Percentiles rank a stretch among this genome's conserved stretches.
These are phyloP conservation scores for Pneumocystis carinii DNA, from an alignment of 1,139 yeast species.

Conservation along the genomic window DNA sequence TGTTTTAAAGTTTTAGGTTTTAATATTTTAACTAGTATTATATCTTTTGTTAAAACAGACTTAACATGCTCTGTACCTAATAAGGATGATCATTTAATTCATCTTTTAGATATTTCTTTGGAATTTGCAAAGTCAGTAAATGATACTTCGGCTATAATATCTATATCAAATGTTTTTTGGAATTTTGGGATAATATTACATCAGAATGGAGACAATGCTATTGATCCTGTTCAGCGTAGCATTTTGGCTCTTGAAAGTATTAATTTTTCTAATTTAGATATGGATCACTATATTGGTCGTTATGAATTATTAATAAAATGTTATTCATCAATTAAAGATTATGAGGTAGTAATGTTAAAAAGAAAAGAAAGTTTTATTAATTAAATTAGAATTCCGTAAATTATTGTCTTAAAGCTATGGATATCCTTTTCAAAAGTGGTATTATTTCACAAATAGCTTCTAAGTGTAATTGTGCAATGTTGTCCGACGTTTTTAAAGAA, in stretches of 20 bases:
- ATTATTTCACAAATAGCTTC: not conserved
- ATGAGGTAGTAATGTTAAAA: not conserved
- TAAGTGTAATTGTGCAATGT: not conserved
- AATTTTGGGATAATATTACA: not conserved
- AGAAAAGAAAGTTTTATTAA: not conserved
- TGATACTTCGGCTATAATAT: not conserved
- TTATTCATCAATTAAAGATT: not conserved
- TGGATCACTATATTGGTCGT: not conserved
- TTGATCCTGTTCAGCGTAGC: not conserved
- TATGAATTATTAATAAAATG: not conserved
- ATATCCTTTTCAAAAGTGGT: not conserved
- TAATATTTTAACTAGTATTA: not conserved
- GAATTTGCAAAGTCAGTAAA: not conserved
- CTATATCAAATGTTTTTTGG: conserved; percentile 1
- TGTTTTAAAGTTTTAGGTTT: not conserved
- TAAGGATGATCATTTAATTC: not conserved
- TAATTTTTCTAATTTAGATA: not conserved
- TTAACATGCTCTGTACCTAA: not conserved
- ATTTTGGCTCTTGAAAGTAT: not conserved
- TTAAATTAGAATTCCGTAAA: not conserved
- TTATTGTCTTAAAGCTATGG: not conserved
- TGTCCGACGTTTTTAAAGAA: not conserved
- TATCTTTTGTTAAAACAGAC: not conserved
- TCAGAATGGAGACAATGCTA: not conserved
- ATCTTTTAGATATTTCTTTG: not conserved